phyloP scores from a whole-genome alignment of 371 early-diverging fungal genomes.

The Rhizopus arrhizus region DNA sequence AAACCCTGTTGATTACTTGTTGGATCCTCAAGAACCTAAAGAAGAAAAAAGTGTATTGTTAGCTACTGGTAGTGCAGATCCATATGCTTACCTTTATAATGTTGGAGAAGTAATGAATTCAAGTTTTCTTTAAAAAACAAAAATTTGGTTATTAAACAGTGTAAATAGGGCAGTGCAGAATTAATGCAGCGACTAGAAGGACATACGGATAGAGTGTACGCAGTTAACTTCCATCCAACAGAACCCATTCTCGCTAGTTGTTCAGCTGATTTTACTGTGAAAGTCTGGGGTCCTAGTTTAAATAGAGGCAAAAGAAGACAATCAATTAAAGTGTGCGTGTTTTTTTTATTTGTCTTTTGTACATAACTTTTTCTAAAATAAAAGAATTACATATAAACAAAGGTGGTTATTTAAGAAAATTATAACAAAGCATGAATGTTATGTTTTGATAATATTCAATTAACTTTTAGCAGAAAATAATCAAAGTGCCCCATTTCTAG shows the following conservation, averaged over 20 bases:
- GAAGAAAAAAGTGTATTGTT: constrained; percentile 68
- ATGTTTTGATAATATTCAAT: no score
- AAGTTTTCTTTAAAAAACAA: not conserved
- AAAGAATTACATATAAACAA: no score
- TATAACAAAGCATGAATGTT: no score
- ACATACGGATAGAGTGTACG: constrained; percentile 85
- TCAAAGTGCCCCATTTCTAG: no score
- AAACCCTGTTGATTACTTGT: constrained; percentile 35
- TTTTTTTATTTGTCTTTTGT: no score
- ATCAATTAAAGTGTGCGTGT: constrained; percentile 26
- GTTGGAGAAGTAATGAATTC: constrained; percentile 62
- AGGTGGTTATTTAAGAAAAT: no score
- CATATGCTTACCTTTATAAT: constrained; percentile 81
- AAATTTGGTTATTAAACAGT: not conserved
- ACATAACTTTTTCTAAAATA: no score
- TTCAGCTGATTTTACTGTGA: constrained; percentile 83
- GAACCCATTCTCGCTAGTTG: constrained; percentile 81
- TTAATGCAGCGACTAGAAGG: constrained; percentile 82
- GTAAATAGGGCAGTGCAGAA: constrained; percentile 63
- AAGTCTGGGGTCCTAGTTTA: constrained; percentile 72
- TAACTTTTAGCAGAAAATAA: no score
- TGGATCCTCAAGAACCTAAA: constrained; percentile 48
- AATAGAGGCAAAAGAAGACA: constrained; percentile 52
- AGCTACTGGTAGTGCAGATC: constrained; percentile 88
- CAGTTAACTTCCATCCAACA: constrained; percentile 81